Evolutionary conservation across 192 early-diverging fungal species (phyloP).

Genomic region (Mortierella antarctica): DNA sequence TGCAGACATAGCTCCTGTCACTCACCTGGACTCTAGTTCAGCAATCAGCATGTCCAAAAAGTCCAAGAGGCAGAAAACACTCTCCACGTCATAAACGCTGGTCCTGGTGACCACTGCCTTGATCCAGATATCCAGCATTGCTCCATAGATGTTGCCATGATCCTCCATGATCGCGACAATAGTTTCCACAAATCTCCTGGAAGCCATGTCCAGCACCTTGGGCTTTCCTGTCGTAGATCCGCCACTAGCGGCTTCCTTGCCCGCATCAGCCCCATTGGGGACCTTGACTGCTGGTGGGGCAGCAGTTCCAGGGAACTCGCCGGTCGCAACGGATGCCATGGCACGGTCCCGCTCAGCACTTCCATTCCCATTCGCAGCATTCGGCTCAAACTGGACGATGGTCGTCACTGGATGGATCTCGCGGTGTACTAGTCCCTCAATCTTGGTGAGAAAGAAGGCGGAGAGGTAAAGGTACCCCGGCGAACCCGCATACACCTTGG

Average conservation of each 20-base stretch:
- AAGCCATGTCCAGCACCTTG: constrained; percentile 58
- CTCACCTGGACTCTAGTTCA: constrained; percentile 55
- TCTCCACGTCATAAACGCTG: constrained; percentile 61
- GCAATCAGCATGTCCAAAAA: constrained; percentile 58
- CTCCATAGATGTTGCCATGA: constrained; percentile 58
- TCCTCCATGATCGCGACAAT: constrained; percentile 57
- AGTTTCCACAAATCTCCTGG: constrained; percentile 59
- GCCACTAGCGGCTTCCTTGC: constrained; percentile 25
- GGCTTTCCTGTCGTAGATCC: constrained; percentile 55
- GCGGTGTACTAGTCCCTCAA: constrained; percentile 60
- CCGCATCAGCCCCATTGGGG: constrained; percentile 15
- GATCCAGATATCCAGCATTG: constrained; percentile 62
- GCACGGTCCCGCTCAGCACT: constrained; percentile 23
- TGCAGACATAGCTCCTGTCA: neutral
- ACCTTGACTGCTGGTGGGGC: constrained; percentile 33
- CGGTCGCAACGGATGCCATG: constrained; percentile 38
- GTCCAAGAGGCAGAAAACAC: constrained; percentile 63
- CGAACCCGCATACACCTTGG: constrained; percentile 51
- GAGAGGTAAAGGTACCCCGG: constrained; percentile 60
- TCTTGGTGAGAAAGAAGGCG: constrained; percentile 59
- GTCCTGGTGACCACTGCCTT: constrained; percentile 59
- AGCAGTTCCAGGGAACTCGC: constrained; percentile 40
- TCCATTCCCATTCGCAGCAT: constrained; percentile 12
- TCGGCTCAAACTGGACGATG: constrained; percentile 58
- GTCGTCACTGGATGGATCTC: constrained; percentile 64